Base-by-base conservation (phyloP, 768 basidiomycete species). In the Mycena amicta region DNA sequence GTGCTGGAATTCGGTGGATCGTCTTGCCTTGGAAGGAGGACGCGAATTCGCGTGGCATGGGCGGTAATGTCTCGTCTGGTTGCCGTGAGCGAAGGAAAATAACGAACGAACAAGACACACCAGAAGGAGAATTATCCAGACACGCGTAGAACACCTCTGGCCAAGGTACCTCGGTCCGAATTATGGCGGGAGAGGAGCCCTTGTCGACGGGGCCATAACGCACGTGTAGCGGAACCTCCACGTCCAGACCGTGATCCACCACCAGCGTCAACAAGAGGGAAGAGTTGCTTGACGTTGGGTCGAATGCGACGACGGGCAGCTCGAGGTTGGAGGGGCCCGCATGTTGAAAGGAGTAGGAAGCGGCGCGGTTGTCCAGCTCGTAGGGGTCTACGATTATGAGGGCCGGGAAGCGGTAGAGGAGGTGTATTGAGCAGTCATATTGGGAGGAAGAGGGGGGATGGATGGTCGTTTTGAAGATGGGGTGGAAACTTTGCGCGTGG, bases 311-410 rank as follows among this genome's bases (percentile, higher is more conserved):
- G 0, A 79, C 74, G 5, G 82, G 82, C 26, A 75, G 74, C 61
- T 83, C 82, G 20, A 82, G 64, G 52, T 81, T 80, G n/a, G 70
- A 69, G 4, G 70, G 70, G 25, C 80, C 80, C 70, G 73, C 74
- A 49, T 79, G 73, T 25, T 63, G 63, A 63, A 79, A 80, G 0
- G 70, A 69, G 59, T 80, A 83, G 5, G 70, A 69, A 0, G 65
- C 55, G 23, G 68, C 65, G 28, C 77, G 62, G 53, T 79, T 73
- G 5, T 67, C 68, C 15, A 83, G 75, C 56, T 82, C 82, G 65
- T 81, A 79, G 0, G 77, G 75, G 62, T 83, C 80, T 33, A 81
- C 72, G 63, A 82, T 82, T 16, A 81, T 57, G 11, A 77, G 66
- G 0, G 77, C 73, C 5, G 80, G 80, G 3, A 82, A 70, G 2